phyloP scores from a whole-genome alignment of 108 stramenopile species.

The Licmophora abbreviata region DNA sequence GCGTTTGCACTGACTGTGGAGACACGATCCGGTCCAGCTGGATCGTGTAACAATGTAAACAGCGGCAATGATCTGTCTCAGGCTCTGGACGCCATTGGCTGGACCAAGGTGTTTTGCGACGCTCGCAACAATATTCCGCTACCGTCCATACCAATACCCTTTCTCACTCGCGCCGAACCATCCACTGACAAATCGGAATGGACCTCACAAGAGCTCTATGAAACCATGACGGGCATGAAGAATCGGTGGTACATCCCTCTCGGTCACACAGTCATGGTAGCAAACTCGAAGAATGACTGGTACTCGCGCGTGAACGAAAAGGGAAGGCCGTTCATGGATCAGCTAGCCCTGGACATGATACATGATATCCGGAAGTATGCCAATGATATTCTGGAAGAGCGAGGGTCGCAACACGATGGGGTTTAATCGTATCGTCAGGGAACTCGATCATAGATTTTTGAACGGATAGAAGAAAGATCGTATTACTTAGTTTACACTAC shows the following conservation, averaged over 20 bases:
- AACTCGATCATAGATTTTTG: too few species aligned
- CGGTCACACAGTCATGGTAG: conserved; percentile 70
- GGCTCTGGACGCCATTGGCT: conserved; percentile 62
- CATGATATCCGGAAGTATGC: background rate
- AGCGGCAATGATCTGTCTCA: conserved; percentile 26
- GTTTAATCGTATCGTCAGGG: too few species aligned
- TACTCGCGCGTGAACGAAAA: conserved; percentile 31
- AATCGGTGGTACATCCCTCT: conserved; percentile 29
- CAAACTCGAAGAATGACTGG: conserved; percentile 48
- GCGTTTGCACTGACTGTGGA: conserved; percentile 3
- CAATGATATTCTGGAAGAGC: background rate
- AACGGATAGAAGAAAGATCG: too few species aligned
- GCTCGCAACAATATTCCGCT: conserved; percentile 46
- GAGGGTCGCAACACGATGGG: too few species aligned
- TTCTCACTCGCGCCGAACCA: background rate
- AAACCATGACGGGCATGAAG: background rate
- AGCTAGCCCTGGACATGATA: conserved; percentile 40
- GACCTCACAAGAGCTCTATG: conserved; percentile 23
- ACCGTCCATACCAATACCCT: conserved; percentile 9
- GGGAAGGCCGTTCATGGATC: conserved; percentile 61
- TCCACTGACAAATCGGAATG: conserved; percentile 19
- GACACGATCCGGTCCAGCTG: background rate
- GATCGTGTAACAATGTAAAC: background rate
- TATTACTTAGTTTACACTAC: too few species aligned
- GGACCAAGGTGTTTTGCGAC: conserved; percentile 76